Base-by-base conservation (phyloP, 2,329 filamentous ascomycete species). In the Aureobasidium sp. region DNA sequence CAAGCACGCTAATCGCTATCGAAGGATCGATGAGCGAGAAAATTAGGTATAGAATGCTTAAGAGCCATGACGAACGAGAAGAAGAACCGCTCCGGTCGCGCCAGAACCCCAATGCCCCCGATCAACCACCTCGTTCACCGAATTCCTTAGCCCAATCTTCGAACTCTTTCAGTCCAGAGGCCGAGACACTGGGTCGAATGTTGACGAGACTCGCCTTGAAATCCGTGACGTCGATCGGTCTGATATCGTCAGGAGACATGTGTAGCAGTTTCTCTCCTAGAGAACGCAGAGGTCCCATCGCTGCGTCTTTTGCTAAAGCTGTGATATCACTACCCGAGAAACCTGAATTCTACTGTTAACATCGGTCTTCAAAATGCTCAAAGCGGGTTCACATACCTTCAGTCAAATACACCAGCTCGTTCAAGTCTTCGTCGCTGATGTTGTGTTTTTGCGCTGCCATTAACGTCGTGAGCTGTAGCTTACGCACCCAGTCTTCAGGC, bases 251-350 rank as follows among this genome's bases (percentile, higher is more conserved):
- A 83, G 94, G 96, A 0, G 88, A 89, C 81, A 95, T 97, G 66
- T 90, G 86, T 37, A 99, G 80, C 34, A 99, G 78, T 44, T 89
- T 90, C 72, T 97, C 94, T 30, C 94, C 94, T 2, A 97, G 79
- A 59, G 91, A 93, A 36, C 94, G 85, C 13, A 99, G 78, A 0
- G 94, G 94, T 0, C 94, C 93, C 94, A 99, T 99, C 3, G 94
- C 94, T 9, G 94, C 94, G 72, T 99, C 94, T 75, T 99, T 99
- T 8, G 94, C 94, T 9, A 99, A 79, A 1, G 94, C 92, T 27
- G 94, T 97, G 66, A 99, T 96, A 70, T 99, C 94, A 2, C 91
- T 96, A 48, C 94, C 94, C 9, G 91, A 97, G 76, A 96, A 99
- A n/a, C 91, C 92, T 97, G 66, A 25, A n/a, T 32, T 44, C n/a